Evolutionary conservation across 2,329 filamentous ascomycete genomes (phyloP).

Genomic region (Byssothecium circinans): DNA sequence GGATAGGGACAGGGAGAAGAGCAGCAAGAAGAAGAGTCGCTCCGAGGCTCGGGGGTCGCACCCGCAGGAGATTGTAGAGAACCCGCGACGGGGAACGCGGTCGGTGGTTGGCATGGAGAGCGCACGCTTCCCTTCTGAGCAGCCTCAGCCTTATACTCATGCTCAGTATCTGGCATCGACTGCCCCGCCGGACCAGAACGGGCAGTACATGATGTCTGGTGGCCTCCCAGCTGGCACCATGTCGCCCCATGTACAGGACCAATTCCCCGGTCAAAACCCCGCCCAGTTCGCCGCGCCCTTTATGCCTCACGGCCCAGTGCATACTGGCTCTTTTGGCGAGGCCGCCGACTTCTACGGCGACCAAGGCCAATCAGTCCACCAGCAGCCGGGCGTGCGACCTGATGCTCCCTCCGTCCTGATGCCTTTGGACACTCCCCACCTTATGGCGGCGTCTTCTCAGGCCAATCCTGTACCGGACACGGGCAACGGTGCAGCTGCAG

Average conservation of each 20-base stretch:
- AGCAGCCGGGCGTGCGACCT: constrained; percentile 63
- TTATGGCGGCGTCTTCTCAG: constrained; percentile 55
- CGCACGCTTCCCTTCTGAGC: constrained; percentile 25
- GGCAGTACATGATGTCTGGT: constrained; percentile 39
- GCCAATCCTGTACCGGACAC: constrained; percentile 61
- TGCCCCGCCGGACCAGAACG: constrained; percentile 21
- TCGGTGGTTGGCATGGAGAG: constrained; percentile 33
- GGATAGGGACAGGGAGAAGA: constrained; percentile 26
- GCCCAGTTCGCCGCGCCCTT: constrained; percentile 49
- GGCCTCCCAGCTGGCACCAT: constrained; percentile 37
- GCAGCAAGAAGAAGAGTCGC: constrained; percentile 34
- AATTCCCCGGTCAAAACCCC: constrained; percentile 63
- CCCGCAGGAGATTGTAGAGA: constrained; percentile 30
- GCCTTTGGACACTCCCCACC: constrained; percentile 56
- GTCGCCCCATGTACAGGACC: constrained; percentile 56
- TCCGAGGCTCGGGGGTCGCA: constrained; percentile 32
- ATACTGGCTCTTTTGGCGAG: constrained; percentile 50
- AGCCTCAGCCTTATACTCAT: too few species aligned
- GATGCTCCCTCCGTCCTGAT: constrained; percentile 56
- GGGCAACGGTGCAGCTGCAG: constrained; percentile 60
- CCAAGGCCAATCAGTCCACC: constrained; percentile 60
- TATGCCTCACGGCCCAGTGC: constrained; percentile 42
- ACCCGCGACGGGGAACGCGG: constrained; percentile 22
- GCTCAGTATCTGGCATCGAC: constrained; percentile 38
- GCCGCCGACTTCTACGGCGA: constrained; percentile 66